Conservation (phyloP, 2,329 filamentous ascomycete species). For the Diaporthe vaccinii region DNA sequence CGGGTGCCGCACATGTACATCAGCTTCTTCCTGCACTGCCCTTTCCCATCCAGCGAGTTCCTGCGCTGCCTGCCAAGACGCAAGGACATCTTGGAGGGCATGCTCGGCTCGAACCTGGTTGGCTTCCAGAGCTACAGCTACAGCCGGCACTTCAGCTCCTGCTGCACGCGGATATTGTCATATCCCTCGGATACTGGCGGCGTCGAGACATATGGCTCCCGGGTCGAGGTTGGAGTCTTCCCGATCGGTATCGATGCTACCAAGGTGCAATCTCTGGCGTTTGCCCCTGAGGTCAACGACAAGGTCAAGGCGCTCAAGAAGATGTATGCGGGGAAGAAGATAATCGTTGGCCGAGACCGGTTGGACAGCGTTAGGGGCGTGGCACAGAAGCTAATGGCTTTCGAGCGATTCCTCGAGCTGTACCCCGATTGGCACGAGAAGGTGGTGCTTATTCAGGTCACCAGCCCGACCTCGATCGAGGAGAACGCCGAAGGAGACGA, state of each 20-base stretch:
- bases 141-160: conserved; percentile 93
- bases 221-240: conserved; percentile 92
- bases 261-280: conserved; percentile 81
- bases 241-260: conserved; percentile 95
- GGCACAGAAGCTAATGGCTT: conserved; percentile 95
- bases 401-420: conserved; percentile 89
- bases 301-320: conserved; percentile 80
- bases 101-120: conserved; percentile 91
- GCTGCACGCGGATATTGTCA: conserved; percentile 91
- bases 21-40: conserved; percentile 93
- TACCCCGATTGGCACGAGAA: conserved; percentile 94
- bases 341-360: conserved; percentile 95
- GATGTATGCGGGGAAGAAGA: conserved; percentile 89
- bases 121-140: conserved; percentile 98
- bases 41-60: conserved; percentile 97
- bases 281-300: conserved; percentile 76
- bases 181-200: conserved; percentile 88
- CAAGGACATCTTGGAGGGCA: conserved; percentile 91
- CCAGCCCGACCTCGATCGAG: conserved; percentile 85
- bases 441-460: conserved; percentile 95
- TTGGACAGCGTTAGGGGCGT: conserved; percentile 93
- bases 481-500: conserved; percentile 83
- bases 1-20: conserved; percentile 91
- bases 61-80: conserved; percentile 88
- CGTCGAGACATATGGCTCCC: conserved; percentile 89